Conservation (phyloP, 164 flowering plant species). For the Chimonanthus salicifolius region DNA sequence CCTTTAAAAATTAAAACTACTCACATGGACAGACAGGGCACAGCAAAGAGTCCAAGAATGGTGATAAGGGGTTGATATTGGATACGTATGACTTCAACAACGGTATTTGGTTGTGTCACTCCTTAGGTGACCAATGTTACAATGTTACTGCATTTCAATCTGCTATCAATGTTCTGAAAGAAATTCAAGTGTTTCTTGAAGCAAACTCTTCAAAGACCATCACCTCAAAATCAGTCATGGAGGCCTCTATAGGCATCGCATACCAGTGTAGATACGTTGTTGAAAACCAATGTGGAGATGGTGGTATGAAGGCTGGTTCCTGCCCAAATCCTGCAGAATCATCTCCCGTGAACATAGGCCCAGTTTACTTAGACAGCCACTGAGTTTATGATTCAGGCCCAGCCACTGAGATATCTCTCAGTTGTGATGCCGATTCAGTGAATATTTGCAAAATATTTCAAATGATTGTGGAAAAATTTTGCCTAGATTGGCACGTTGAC, state of each 20-base stretch:
- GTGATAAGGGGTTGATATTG: constrained; percentile 83
- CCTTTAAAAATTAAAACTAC: too few relatives aligned
- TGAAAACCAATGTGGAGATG: constrained; percentile 94
- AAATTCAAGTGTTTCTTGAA: constrained; percentile 53
- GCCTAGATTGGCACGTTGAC: too few relatives aligned
- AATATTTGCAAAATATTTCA: too few relatives aligned
- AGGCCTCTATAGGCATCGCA: constrained; percentile 83
- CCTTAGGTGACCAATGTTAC: constrained; percentile 66
- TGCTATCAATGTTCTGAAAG: constrained; percentile 61
- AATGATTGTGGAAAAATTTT: too few relatives aligned
- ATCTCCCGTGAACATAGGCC: constrained; percentile 42
- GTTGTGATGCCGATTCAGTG: too few relatives aligned
- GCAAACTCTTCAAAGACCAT: constrained; percentile 60
- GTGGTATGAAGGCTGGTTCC: constrained; percentile 66
- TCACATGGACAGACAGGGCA: too few relatives aligned
- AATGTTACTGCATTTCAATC: constrained; percentile 86
- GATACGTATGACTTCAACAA: constrained; percentile 79
- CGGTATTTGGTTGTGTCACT: constrained; percentile 88
- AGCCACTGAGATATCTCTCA: too few relatives aligned
- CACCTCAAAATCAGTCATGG: constrained; percentile 70
- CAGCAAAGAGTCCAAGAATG: constrained; percentile 41
- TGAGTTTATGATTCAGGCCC: too few relatives aligned
- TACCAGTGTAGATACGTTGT: constrained; percentile 76
- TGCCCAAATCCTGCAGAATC: constrained; percentile 87
- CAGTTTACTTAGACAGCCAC: too few relatives aligned